Evolutionary conservation across 441 rosid genomes (phyloP).

Genomic region (Aquilaria agallochum): DNA sequence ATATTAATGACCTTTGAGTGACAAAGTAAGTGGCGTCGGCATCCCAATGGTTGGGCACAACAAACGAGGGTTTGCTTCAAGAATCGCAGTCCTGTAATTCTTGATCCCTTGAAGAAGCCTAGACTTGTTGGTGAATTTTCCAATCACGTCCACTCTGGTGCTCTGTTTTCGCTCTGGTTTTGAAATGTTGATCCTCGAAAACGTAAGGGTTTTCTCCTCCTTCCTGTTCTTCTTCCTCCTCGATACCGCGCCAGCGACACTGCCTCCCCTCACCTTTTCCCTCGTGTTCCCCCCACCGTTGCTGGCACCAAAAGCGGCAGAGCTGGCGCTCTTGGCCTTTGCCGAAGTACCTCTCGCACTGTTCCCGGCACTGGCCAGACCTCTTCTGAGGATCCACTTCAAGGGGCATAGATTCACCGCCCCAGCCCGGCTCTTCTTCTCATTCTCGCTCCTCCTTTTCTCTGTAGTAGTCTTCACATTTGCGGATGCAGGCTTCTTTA

Average conservation of each 20-base stretch:
- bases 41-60: conserved; percentile 36
- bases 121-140: conserved; percentile 35
- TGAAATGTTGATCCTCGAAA: conserved; percentile 31
- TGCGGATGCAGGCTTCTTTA: conserved; percentile 19
- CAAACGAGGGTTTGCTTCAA: conserved; percentile 38
- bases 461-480: conserved; percentile 29
- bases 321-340: conserved; percentile 23
- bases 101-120: conserved; percentile 38
- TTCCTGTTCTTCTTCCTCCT: conserved; percentile 2
- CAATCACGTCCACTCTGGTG: conserved; percentile 27
- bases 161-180: conserved; percentile 11
- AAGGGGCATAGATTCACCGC: too few relatives aligned
- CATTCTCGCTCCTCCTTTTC: conserved; percentile 12
- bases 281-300: conserved; percentile 13
- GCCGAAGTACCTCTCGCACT: conserved; percentile 22
- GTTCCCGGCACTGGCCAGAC: conserved; percentile 21
- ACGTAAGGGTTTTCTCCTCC: conserved; percentile 38
- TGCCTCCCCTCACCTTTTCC: too few relatives aligned
- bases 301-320: conserved; percentile 25
- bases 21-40: conserved; percentile 36
- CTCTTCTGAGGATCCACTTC: conserved; percentile 1
- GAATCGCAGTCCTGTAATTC: conserved; percentile 28
- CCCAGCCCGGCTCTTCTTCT: neutral
- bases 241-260: conserved; percentile 5
- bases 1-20: conserved; percentile 19